Evolutionary conservation across 2,329 filamentous ascomycete species (phyloP).

Genomic region (Lecanoromycetidae sp.): DNA sequence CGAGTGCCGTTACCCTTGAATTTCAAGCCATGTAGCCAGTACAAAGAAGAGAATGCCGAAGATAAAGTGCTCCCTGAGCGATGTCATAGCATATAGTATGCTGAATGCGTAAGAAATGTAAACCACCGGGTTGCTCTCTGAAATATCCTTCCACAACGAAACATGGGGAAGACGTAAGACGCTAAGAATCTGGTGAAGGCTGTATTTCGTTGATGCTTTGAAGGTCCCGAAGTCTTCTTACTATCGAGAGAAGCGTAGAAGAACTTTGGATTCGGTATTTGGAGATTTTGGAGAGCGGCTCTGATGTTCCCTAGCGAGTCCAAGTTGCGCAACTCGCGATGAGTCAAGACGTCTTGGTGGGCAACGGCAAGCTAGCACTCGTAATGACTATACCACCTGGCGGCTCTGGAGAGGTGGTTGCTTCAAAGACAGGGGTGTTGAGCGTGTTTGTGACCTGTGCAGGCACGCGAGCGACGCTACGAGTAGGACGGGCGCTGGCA

Average conservation of each 20-base stretch:
- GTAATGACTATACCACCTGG: background rate
- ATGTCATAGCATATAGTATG: background rate
- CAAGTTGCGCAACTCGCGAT: background rate
- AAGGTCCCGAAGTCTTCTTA: background rate
- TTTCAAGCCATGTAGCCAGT: background rate
- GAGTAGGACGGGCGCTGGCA: slow-evolving; percentile 11
- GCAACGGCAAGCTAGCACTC: background rate
- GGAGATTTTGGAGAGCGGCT: background rate
- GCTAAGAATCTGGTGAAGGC: background rate
- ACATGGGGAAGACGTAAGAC: background rate
- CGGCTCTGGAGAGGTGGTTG: background rate
- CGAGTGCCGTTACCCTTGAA: background rate
- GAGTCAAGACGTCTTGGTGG: background rate
- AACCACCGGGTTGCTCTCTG: background rate
- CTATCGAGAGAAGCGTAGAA: background rate
- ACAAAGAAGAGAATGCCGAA: background rate
- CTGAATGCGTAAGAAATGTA: background rate
- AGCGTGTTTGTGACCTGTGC: background rate
- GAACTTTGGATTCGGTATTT: background rate
- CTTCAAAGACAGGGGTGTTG: background rate
- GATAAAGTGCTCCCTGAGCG: background rate
- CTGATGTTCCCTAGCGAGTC: background rate
- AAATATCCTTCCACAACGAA: slow-evolving; percentile 5
- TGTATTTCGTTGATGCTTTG: background rate
- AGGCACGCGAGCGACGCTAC: slow-evolving; percentile 4